Percentiles rank a stretch among this genome's conserved stretches.
Evolutionary conservation across 768 basidiomycete species (phyloP).

Genomic region (Austroboletus eburneus): DNA sequence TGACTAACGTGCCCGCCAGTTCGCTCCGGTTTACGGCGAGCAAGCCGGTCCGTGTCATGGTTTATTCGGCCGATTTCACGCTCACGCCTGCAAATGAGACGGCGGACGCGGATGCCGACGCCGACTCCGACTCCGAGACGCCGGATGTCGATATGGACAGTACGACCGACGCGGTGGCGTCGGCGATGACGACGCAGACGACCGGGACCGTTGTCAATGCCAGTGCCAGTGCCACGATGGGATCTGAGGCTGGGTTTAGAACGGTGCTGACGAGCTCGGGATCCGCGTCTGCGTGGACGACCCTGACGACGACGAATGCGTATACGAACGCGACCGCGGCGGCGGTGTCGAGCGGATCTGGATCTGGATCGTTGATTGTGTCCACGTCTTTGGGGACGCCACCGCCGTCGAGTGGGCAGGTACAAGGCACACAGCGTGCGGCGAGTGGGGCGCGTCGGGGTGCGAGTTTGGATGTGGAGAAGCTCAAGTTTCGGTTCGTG

Average conservation of each 20-base stretch:
- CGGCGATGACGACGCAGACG: conserved; percentile 10
- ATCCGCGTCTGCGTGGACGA: conserved; percentile 1
- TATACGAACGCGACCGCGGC: no score
- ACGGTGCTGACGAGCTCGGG: conserved; percentile 3
- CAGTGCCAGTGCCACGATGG: no score
- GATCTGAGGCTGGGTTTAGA: conserved; percentile 3
- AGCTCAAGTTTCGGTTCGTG: conserved; percentile 43
- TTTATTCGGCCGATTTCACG: conserved; percentile 52
- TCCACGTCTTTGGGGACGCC: conserved; percentile 2
- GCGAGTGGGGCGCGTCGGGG: conserved; percentile 21
- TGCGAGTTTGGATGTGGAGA: conserved; percentile 27
- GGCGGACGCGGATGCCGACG: not conserved
- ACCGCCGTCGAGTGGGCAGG: conserved; percentile 10
- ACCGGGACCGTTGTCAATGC: not conserved
- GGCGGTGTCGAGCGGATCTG: no score
- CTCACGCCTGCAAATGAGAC: conserved; percentile 29
- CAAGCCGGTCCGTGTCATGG: conserved; percentile 21
- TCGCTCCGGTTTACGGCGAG: conserved; percentile 32
- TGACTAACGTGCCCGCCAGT: conserved; percentile 4
- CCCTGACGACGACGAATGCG: no score
- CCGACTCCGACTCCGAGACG: not conserved
- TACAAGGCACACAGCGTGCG: conserved; percentile 3
- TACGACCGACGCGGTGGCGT: not conserved
- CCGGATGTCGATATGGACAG: not conserved
- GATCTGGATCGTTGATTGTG: no score